Conservation (phyloP, 169 alveolate genomes). For the Plasmodium ovale region DNA sequence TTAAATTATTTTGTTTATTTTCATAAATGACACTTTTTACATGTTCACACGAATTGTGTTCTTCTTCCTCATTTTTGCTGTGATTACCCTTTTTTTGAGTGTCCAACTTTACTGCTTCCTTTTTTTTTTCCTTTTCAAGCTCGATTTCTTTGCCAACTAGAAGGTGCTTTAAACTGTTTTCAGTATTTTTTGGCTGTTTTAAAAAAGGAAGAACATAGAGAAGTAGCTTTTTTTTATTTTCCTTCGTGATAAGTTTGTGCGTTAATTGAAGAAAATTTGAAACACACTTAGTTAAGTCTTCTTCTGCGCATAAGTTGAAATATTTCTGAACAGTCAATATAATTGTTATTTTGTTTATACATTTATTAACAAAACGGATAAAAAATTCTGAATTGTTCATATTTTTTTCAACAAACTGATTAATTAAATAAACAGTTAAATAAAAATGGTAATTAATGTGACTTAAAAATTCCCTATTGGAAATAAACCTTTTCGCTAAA, state of each 20-base stretch:
- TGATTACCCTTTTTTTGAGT: not conserved
- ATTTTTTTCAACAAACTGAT: constrained; percentile 45
- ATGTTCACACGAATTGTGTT: not conserved
- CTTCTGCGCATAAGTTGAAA: constrained; percentile 24
- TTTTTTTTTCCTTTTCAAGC: not conserved
- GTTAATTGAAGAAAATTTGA: constrained; percentile 33
- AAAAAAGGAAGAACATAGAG: constrained; percentile 45
- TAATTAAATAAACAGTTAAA: constrained; percentile 34
- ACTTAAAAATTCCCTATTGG: constrained; percentile 50
- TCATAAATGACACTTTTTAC: not conserved
- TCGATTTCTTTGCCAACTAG: not conserved
- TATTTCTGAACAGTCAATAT: constrained; percentile 39
- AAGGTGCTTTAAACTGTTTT: constrained; percentile 1
- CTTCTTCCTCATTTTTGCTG: not conserved
- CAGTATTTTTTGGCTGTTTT: not conserved
- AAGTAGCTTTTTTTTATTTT: constrained; percentile 40
- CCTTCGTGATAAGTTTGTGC: constrained; percentile 16
- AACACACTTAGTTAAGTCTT: constrained; percentile 28
- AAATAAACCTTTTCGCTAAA: constrained; percentile 42
- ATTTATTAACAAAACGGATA: constrained; percentile 40
- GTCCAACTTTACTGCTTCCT: not conserved
- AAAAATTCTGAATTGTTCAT: constrained; percentile 21
- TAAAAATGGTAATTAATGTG: constrained; percentile 53
- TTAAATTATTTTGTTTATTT: not conserved
- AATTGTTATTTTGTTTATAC: constrained; percentile 32